Evolutionary conservation across 257 asterid species (phyloP).

Genomic region (Rhazya stricta): DNA sequence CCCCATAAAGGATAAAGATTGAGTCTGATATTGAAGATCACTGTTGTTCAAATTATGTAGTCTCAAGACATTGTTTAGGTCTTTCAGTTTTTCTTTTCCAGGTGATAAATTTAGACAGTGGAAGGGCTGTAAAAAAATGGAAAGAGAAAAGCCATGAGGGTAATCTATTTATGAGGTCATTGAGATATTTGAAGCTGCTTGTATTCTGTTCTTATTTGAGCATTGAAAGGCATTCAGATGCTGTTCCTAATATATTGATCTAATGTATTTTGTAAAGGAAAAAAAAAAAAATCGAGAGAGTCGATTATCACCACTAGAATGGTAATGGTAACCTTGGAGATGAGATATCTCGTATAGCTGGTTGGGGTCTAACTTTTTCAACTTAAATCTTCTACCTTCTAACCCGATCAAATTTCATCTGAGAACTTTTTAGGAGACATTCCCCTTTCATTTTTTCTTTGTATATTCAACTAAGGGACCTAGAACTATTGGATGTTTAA

Average conservation of each 20-base stretch:
- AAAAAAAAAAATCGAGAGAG: too few species aligned
- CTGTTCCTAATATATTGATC: neutral
- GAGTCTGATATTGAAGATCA: slow-evolving; percentile 43
- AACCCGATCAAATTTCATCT: too few species aligned
- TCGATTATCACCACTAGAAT: too few species aligned
- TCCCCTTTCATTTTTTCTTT: too few species aligned
- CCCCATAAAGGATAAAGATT: slow-evolving; percentile 66
- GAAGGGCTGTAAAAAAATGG: neutral
- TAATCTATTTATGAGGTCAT: too few species aligned
- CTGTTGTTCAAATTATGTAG: neutral
- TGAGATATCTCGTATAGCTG: too few species aligned
- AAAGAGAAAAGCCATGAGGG: neutral
- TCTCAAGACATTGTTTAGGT: neutral
- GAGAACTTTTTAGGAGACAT: too few species aligned
- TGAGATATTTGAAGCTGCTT: neutral
- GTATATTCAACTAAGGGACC: too few species aligned
- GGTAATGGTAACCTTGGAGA: too few species aligned
- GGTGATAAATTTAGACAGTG: neutral
- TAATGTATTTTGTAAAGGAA: neutral
- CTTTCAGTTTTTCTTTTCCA: neutral
- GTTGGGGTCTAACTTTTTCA: too few species aligned
- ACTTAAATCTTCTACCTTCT: too few species aligned
- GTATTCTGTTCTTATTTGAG: neutral
- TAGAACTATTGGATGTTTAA: too few species aligned
- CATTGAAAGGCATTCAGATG: neutral